These are phyloP conservation scores for Blumeriella jaapii DNA, from an alignment of 2,329 filamentous ascomycete genomes.

Conservation along the genomic window DNA sequence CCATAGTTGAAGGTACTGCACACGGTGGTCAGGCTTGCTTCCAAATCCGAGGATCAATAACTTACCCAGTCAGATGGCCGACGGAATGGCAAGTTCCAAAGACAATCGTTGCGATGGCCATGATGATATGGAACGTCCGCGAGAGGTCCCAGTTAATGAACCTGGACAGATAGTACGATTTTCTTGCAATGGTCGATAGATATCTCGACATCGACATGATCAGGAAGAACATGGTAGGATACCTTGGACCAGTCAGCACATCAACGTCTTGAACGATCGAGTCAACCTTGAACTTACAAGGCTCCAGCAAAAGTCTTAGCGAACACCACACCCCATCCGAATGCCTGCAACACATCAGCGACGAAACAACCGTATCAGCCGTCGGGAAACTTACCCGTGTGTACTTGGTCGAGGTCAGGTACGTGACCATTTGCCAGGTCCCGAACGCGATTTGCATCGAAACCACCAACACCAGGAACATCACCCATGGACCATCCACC, in stretches of 20 bases:
- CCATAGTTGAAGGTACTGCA: conserved; percentile 36
- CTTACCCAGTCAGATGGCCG: conserved; percentile 37
- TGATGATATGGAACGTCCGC: conserved; percentile 43
- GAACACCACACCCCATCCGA: conserved; percentile 45
- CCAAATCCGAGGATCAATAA: neutral
- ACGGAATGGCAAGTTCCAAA: conserved; percentile 43
- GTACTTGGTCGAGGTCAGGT: conserved; percentile 29
- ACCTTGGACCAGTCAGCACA: neutral
- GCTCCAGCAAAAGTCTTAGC: conserved; percentile 44
- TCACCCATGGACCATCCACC: conserved; percentile 40
- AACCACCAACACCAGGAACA: conserved; percentile 38
- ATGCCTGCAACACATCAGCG: conserved; percentile 19
- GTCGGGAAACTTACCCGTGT: conserved; percentile 28
- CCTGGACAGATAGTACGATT: conserved; percentile 39
- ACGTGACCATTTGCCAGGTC: conserved; percentile 44
- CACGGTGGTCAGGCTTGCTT: neutral
- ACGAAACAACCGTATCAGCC: neutral
- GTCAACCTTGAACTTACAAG: conserved; percentile 30
- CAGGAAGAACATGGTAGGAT: conserved; percentile 45
- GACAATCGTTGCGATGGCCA: conserved; percentile 37
- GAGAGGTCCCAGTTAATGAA: conserved; percentile 47
- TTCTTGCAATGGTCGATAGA: conserved; percentile 39
- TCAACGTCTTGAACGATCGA: no score
- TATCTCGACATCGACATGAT: conserved; percentile 47
- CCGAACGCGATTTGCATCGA: conserved; percentile 39